A percentile compares a stretch with the other conserved stretches of the same genome.
phyloP scores from a whole-genome alignment of 1,139 yeast species.

The Suhomyces panamericanus region DNA sequence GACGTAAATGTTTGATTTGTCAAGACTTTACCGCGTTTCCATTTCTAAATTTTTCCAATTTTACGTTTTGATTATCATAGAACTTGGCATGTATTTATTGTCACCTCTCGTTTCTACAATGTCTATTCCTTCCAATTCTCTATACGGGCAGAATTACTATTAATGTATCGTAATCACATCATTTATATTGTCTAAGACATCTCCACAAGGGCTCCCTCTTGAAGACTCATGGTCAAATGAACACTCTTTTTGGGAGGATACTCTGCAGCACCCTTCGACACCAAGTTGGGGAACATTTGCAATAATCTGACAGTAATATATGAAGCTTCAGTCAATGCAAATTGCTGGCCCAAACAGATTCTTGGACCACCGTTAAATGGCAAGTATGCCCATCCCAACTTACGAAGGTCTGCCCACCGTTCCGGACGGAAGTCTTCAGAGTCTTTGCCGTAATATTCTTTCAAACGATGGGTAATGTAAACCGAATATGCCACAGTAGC shows the following conservation, averaged over 20 bases:
- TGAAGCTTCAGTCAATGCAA: conserved; percentile 48
- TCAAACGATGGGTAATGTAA: conserved; percentile 22
- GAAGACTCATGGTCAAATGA: conserved; percentile 38
- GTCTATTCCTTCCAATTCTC: no score
- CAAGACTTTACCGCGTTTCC: no score
- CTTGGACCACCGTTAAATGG: conserved; percentile 49
- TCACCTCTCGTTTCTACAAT: no score
- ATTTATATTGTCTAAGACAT: conserved; percentile 1
- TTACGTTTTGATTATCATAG: no score
- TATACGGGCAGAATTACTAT: no score
- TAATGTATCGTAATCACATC: no score
- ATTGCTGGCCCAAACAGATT: conserved; percentile 47
- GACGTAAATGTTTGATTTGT: no score
- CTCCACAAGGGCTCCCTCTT: conserved; percentile 28
- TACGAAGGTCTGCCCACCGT: conserved; percentile 24
- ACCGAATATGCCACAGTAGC: conserved; percentile 23
- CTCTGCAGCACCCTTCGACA: conserved; percentile 21
- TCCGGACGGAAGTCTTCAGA: conserved; percentile 24
- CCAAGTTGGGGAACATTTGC: conserved; percentile 35
- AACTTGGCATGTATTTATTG: no score
- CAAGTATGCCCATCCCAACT: conserved; percentile 44
- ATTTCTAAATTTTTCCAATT: no score
- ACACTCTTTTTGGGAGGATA: conserved; percentile 36
- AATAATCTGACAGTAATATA: conserved; percentile 30
- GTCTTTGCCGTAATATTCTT: conserved; percentile 24